Base-by-base conservation (phyloP, 2,329 filamentous ascomycete genomes). In the Daldinia eschscholtzii region DNA sequence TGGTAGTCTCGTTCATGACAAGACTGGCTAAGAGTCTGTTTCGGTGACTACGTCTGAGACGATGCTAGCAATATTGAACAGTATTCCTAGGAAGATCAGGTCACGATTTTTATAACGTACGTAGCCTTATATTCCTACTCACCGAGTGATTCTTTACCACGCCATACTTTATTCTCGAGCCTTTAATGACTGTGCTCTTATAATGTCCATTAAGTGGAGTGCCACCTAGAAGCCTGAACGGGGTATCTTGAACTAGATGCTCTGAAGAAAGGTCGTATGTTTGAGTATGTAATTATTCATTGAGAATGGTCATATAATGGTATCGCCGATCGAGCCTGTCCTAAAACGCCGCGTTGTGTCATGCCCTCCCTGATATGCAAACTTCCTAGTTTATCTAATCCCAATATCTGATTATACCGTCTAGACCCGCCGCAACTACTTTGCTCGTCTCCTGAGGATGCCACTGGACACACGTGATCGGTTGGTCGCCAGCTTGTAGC, bases 371-470 rank as follows among this genome's bases (percentile, higher is more conserved):
- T 56, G 46, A 46, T 48, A 48, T 62, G 35, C 61, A 53, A 30
- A 48, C 23, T 28, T 26, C 35, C 41, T 23, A 46, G 20, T 23
- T 10, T 7, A 52, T 15, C 60, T 86, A 98, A 86, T 98, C 96
- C 93, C 94, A 98, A 79, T 95, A 95, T 79, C 92, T 93, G 68
- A 99, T 93, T 52, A 91, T 85, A 4, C 96, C 95, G 76, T 97
- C 93, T 81, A 97, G 81, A 20, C 96, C 96, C 12, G 94, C 97
- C 33, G 94, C 97, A 1, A 91, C 92, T 39, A 98, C 90, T 85
- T 98, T 98, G 78, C 92, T 96, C 18, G 92, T 96, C 85, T 99
- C 96, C 82, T 98, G 92, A n/a, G 95, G 94, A 81, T 98, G 94
- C 95, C 96, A 99, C 79, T 92, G 92, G 65, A 96, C 88, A 73